Evolutionary conservation across 352 stramenopile genomes (phyloP).

Genomic region (Globisporangium cylindrosporum): DNA sequence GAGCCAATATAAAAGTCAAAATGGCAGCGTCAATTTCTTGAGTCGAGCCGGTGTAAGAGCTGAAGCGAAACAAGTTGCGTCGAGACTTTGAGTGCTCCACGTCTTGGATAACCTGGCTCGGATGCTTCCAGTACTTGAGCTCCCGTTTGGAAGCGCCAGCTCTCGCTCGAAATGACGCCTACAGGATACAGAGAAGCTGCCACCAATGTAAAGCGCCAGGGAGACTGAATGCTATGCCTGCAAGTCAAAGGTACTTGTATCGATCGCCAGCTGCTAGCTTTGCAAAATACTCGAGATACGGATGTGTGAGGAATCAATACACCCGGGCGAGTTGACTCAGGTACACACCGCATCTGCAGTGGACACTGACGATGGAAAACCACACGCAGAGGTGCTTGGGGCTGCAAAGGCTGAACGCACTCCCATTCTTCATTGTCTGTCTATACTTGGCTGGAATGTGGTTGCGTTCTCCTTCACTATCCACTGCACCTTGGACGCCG

Average conservation of each 20-base stretch:
- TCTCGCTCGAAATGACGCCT: not conserved
- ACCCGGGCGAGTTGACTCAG: not conserved
- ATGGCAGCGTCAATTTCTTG: not conserved
- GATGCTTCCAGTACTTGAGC: not conserved
- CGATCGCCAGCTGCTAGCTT: not conserved
- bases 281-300: conserved; percentile 11
- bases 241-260: not conserved
- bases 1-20: not conserved
- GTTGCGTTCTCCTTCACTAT: not conserved
- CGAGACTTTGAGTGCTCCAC: not conserved
- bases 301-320: not conserved
- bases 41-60: not conserved
- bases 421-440: not conserved
- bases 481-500: not conserved
- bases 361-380: not conserved
- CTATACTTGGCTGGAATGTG: not conserved
- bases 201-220: conserved; percentile 5
- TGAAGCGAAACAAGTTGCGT: not conserved
- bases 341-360: conserved; percentile 2
- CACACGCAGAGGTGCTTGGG: not conserved
- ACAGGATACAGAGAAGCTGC: not conserved
- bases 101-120: not conserved
- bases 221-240: not conserved
- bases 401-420: not conserved
- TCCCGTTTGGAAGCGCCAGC: not conserved